phyloP scores from a whole-genome alignment of 1,139 yeast species.

The Zygoascus sp. region DNA sequence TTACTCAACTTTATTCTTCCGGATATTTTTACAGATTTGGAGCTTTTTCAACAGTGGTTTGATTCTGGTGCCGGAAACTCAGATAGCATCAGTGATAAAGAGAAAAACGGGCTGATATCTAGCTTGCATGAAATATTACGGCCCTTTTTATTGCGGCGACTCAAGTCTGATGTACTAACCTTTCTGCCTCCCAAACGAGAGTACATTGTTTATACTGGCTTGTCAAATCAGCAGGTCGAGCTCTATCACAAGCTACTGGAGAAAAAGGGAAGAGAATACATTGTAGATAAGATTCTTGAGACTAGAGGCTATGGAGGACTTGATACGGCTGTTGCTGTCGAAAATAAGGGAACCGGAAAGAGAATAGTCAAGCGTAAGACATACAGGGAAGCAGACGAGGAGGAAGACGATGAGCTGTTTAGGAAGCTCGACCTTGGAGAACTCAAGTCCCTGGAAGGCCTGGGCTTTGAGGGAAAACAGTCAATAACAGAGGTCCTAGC shows the following conservation, averaged over 20 bases:
- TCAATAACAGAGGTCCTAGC: slow-evolving; percentile 2
- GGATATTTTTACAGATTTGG: slow-evolving; percentile 85
- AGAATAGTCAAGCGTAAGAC: slow-evolving; percentile 4
- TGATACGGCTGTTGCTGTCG: not conserved
- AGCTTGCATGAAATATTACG: slow-evolving; percentile 82
- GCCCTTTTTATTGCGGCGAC: slow-evolving; percentile 79
- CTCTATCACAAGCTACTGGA: slow-evolving; percentile 60
- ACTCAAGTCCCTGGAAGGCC: slow-evolving; percentile 15
- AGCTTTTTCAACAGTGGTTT: slow-evolving; percentile 89
- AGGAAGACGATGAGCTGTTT: slow-evolving; percentile 17
- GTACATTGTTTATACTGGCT: slow-evolving; percentile 68
- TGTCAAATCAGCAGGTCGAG: slow-evolving; percentile 58
- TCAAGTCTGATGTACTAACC: slow-evolving; percentile 67
- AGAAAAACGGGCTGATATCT: slow-evolving; percentile 58
- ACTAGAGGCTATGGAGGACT: slow-evolving; percentile 15
- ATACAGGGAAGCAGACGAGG: slow-evolving; percentile 12
- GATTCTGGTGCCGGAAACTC: slow-evolving; percentile 55
- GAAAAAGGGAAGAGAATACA: slow-evolving; percentile 36
- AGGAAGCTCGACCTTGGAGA: slow-evolving; percentile 12
- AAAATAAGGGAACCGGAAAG: not conserved
- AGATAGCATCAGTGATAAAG: slow-evolving; percentile 49
- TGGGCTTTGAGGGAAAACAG: slow-evolving; percentile 13
- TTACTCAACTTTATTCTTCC: slow-evolving; percentile 83
- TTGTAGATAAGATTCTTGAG: slow-evolving; percentile 37
- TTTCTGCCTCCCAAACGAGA: slow-evolving; percentile 84